phyloP scores from a whole-genome alignment of 2,329 filamentous ascomycete species.

The Teratosphaeria gauchensis region DNA sequence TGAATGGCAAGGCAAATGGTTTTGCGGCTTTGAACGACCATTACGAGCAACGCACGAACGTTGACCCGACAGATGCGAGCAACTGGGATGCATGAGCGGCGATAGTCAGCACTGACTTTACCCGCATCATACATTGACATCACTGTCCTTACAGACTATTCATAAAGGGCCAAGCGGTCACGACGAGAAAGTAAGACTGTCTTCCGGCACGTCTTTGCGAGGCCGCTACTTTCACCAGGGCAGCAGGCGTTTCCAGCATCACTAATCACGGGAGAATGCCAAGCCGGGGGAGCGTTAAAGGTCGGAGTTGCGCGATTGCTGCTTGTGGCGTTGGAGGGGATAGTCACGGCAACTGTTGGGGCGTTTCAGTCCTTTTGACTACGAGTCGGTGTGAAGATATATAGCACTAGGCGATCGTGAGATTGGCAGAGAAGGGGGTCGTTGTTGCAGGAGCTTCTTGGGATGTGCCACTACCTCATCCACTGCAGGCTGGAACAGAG shows the following conservation, averaged over 20 bases:
- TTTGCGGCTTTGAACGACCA: constrained; percentile 15
- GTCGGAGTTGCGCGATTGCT: neutral
- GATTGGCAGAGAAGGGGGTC: neutral
- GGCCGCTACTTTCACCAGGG: neutral
- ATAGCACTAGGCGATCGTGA: neutral
- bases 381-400: neutral
- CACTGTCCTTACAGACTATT: neutral
- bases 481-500: neutral
- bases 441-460: neutral
- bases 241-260: neutral
- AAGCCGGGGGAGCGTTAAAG: neutral
- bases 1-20: constrained; percentile 14
- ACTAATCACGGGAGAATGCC: neutral
- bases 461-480: no score
- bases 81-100: constrained; percentile 17
- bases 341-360: neutral
- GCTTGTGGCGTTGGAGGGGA: neutral
- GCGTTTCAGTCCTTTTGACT: neutral
- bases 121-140: neutral
- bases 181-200: no score
- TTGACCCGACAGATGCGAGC: constrained; percentile 14
- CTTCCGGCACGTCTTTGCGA: neutral
- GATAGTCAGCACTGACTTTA: neutral
- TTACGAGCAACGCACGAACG: constrained; percentile 12
- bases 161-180: neutral